Evolutionary conservation across 164 flowering plant species (phyloP), one percentile per base, ranked within the genome.

Genomic region (Aristolochia contorta): DNA sequence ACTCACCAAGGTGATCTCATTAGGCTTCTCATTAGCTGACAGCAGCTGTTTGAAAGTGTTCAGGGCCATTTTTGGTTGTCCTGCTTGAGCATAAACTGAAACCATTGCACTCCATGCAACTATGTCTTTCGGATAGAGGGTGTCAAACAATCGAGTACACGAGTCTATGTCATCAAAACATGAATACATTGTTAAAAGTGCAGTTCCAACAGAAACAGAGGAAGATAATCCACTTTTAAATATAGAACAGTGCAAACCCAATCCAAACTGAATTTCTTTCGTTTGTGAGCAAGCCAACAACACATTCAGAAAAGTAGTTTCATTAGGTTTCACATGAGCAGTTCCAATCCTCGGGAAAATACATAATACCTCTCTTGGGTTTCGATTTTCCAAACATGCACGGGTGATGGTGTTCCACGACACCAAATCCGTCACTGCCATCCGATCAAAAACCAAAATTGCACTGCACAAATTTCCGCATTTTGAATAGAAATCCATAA

Each of bases 21-120:
- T 82, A 41, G 81, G 81, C 61, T 67, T 67, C 67, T 73, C 74
- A 56, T 69, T 65, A 24, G 69, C 70, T 25, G 62, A 56, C 65
- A 73, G 77, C 86, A 85, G 80, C 58, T 67, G 65, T 63, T 69
- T 67, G 61, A 74, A 79, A 52, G 65, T 57, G 18, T 62, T 64
- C 22, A 81, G 53, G 33, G 86, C 86, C 54, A 55, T 37, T 66
- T 22, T 20, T 30, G 84, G 74, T 56, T 64, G 52, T 18, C 67
- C 73, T 64, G 73, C 70, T 59, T 60, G 77, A 52, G 77, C 74
- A 63, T 78, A 74, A 3, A 63, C 78, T 9, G 79, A 66, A 50
- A 80, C 69, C 83, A 84, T 81, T 1, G 82, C 83, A 63, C 74
- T 79, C 82, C 84, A 84, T 12, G 83, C 80, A 68, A 84, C 76